Conservation (phyloP, 2,329 filamentous ascomycete genomes). For the Penicillium sp. region DNA sequence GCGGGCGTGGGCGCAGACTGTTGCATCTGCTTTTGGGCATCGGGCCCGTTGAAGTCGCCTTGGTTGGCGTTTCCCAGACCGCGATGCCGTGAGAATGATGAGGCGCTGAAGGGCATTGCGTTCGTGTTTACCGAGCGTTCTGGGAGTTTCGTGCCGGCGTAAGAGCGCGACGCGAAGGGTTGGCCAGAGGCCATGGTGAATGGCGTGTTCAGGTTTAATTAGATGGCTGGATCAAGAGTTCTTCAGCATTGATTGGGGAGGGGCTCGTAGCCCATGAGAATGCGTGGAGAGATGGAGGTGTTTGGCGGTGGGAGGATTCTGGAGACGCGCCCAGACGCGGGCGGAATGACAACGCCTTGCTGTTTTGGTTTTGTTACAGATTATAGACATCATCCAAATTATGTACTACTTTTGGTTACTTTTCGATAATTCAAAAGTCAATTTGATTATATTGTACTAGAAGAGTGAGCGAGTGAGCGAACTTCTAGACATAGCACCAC, state of each 20-base stretch:
- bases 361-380: conserved; percentile 1
- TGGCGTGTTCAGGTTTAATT: conserved; percentile 8
- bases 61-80: conserved; percentile 31
- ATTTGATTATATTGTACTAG: background rate
- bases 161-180: conserved; percentile 56
- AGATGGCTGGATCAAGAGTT: background rate
- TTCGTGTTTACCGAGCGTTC: conserved; percentile 47
- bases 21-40: conserved; percentile 31
- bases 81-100: conserved; percentile 45
- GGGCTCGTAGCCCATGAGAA: conserved; percentile 15
- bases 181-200: conserved; percentile 54
- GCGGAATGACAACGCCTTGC: conserved; percentile 10
- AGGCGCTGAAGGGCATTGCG: conserved; percentile 46
- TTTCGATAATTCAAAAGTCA: background rate
- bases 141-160: conserved; percentile 55
- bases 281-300: conserved; percentile 12
- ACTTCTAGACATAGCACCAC: background rate
- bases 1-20: conserved; percentile 37
- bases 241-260: conserved; percentile 6
- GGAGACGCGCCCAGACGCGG: conserved; percentile 29
- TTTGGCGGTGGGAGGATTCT: conserved; percentile 27
- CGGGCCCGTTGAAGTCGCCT: conserved; percentile 27
- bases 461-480: background rate
- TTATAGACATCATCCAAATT: background rate
- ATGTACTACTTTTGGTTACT: background rate